These are phyloP conservation scores for Ramularia endophylla DNA, from an alignment of 2,329 filamentous ascomycete species.

Conservation along the genomic window DNA sequence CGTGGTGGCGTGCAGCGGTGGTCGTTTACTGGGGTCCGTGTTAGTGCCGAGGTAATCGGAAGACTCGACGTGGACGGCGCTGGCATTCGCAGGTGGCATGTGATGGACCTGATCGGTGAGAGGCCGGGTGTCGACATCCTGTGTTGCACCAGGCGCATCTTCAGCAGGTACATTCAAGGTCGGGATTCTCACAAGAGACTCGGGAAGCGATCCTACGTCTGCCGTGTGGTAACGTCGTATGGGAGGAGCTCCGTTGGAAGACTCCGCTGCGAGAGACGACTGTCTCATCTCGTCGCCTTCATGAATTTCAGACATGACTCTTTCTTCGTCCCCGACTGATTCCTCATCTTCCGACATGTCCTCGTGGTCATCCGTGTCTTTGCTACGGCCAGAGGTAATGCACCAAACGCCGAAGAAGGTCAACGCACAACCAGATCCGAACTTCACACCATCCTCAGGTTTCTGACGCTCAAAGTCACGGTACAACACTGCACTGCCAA, in stretches of 20 bases:
- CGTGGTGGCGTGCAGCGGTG: slow-evolving; percentile 33
- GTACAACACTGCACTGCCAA: slow-evolving; percentile 89
- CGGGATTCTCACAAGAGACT: slow-evolving; percentile 3
- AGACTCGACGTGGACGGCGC: slow-evolving; percentile 27
- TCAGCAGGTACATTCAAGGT: slow-evolving; percentile 3
- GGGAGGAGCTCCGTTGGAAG: slow-evolving; percentile 7
- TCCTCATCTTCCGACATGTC: slow-evolving; percentile 36
- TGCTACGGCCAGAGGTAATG: slow-evolving; percentile 75
- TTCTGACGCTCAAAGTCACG: slow-evolving; percentile 87
- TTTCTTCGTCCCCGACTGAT: slow-evolving; percentile 37
- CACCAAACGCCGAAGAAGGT: slow-evolving; percentile 97
- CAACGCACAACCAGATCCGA: slow-evolving; percentile 80
- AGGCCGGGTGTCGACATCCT: slow-evolving; percentile 8
- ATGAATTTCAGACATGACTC: slow-evolving; percentile 22
- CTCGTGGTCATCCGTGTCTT: slow-evolving; percentile 55
- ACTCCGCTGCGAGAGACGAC: slow-evolving; percentile 9
- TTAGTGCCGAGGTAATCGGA: slow-evolving; percentile 16
- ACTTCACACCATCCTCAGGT: slow-evolving; percentile 68
- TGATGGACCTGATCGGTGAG: slow-evolving; percentile 10
- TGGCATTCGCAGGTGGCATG: slow-evolving; percentile 19
- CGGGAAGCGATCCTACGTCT: slow-evolving; percentile 6
- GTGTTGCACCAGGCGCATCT: slow-evolving; percentile 5
- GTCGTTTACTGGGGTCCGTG: slow-evolving; percentile 17
- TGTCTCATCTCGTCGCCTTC: slow-evolving; percentile 11
- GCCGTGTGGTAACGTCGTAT: slow-evolving; percentile 14